These are phyloP conservation scores for Nakataea oryzae DNA, from an alignment of 2,329 filamentous ascomycete genomes.

Conservation along the genomic window DNA sequence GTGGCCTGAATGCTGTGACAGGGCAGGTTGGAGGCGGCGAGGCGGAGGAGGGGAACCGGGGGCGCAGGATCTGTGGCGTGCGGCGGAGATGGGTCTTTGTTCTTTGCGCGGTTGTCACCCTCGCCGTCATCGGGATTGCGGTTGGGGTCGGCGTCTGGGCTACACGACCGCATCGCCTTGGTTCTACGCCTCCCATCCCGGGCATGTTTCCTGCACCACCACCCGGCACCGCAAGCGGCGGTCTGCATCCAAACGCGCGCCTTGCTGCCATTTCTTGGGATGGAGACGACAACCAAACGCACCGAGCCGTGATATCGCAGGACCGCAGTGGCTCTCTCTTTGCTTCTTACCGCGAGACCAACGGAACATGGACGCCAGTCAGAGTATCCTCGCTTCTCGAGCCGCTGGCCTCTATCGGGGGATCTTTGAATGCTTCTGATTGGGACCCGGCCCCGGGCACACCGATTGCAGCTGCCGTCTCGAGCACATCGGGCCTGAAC, in stretches of 20 bases:
- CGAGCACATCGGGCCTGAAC: not conserved
- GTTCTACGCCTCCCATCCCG: too few species aligned
- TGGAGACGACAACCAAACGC: not conserved
- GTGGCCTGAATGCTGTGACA: not conserved
- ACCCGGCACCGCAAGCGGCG: too few species aligned
- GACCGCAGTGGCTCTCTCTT: not conserved
- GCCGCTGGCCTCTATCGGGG: not conserved
- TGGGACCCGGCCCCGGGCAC: not conserved
- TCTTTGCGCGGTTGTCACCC: too few species aligned
- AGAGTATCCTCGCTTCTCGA: not conserved
- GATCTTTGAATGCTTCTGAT: not conserved
- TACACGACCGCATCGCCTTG: too few species aligned
- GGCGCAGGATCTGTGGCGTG: not conserved
- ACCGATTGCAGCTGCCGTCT: not conserved
- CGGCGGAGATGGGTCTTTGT: not conserved
- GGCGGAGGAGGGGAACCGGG: not conserved
- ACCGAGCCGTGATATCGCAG: not conserved
- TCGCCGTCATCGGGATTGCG: not conserved
- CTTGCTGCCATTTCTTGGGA: not conserved
- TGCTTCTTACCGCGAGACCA: not conserved
- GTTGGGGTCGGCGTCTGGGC: not conserved
- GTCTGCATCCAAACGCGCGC: not conserved
- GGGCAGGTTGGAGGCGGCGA: too few species aligned
- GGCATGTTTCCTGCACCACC: not conserved
- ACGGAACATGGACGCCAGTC: not conserved